These are phyloP conservation scores for Escovopsis weberi DNA, from an alignment of 2,329 filamentous ascomycete genomes.

Conservation along the genomic window DNA sequence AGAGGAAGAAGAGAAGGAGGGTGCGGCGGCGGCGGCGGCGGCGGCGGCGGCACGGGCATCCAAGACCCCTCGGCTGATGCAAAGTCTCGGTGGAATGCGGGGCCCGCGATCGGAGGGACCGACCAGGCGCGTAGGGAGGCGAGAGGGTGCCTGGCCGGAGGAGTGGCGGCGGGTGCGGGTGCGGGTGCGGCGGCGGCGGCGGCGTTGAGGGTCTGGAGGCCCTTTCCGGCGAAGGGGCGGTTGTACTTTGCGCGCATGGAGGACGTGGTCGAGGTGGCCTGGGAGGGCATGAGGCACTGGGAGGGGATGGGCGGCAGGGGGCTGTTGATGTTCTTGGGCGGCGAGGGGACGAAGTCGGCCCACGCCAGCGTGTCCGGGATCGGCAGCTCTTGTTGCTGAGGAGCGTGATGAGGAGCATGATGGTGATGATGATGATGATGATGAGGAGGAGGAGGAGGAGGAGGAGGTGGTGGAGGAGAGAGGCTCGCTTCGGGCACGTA, in stretches of 20 bases:
- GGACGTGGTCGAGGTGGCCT: conserved; percentile 37
- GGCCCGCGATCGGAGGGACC: too few species aligned
- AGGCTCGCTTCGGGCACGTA: conserved; percentile 17
- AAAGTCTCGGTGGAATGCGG: too few species aligned
- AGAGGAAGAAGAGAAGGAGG: conserved; percentile 9
- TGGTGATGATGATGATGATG: too few species aligned
- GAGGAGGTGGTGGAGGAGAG: background rate
- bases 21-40: conserved; percentile 14
- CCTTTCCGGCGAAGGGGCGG: conserved; percentile 40
- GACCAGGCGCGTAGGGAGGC: too few species aligned
- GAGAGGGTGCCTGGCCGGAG: too few species aligned
- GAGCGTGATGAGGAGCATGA: too few species aligned
- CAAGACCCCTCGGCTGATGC: conserved; percentile 28
- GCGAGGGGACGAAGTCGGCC: conserved; percentile 28
- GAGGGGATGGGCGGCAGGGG: conserved; percentile 31
- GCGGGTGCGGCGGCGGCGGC: conserved; percentile 13
- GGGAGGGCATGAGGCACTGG: conserved; percentile 36
- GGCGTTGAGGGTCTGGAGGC: conserved; percentile 37
- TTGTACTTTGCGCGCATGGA: conserved; percentile 36
- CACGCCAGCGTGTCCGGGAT: conserved; percentile 44
- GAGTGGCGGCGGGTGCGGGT: background rate
- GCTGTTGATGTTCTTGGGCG: conserved; percentile 17
- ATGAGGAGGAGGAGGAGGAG: too few species aligned
- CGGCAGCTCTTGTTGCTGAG: too few species aligned
- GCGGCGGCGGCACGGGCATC: conserved; percentile 31